A percentile compares a stretch with the other conserved stretches of the same genome.
Evolutionary conservation across 192 early-diverging fungal species (phyloP).

Genomic region (Mortierella hygrophila): DNA sequence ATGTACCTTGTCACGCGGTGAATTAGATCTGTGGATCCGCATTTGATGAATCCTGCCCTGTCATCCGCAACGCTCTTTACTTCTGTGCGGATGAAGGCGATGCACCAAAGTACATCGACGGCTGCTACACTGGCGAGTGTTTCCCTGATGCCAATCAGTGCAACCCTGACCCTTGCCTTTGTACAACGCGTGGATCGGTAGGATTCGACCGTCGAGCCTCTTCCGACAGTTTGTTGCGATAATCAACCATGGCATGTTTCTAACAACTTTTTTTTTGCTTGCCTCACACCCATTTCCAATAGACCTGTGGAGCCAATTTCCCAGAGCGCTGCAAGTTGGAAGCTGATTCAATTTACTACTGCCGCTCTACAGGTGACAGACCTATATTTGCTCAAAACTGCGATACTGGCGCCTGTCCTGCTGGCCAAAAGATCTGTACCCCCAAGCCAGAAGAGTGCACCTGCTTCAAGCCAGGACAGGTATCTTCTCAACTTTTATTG

Average conservation of each 20-base stretch:
- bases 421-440: not conserved
- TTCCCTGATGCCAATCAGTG: not conserved
- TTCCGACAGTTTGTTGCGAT: too few species aligned
- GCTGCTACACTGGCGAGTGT: not conserved
- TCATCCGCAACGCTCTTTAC: not conserved
- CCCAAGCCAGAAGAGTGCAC: not conserved
- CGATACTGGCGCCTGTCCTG: not conserved
- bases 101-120: not conserved
- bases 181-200: not conserved
- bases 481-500: not conserved
- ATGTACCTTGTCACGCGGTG: not conserved
- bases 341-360: not conserved
- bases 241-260: not conserved
- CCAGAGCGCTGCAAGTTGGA: not conserved
- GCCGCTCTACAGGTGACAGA: not conserved
- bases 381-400: slow-evolving; percentile 10
- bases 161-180: slow-evolving; percentile 6
- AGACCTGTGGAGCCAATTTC: not conserved
- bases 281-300: not conserved
- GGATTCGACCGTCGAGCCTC: not conserved
- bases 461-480: slow-evolving; percentile 4
- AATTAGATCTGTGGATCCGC: slow-evolving; percentile 14
- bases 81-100: slow-evolving; percentile 16
- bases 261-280: not conserved
- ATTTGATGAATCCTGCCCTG: not conserved